phyloP scores from a whole-genome alignment of 148 eudicot species.

The Linanthus parryae region DNA sequence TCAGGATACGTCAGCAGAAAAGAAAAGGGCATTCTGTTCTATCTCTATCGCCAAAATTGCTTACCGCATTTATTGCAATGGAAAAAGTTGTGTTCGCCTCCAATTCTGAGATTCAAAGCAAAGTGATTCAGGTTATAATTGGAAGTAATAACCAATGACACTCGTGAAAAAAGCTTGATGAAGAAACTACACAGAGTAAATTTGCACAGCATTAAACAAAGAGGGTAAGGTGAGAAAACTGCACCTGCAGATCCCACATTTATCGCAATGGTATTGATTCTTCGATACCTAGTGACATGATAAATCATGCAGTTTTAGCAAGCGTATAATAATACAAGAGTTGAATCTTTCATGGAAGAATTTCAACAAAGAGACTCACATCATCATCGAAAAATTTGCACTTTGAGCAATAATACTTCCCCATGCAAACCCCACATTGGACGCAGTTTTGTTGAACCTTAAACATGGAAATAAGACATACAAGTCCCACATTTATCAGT shows the following conservation, averaged over 20 bases:
- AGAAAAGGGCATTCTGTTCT: too few relatives aligned
- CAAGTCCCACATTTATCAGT: too few relatives aligned
- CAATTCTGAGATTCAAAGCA: constrained; percentile 39
- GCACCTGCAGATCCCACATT: constrained; percentile 86
- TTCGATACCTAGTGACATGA: constrained; percentile 50
- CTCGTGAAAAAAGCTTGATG: neutral
- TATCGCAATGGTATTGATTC: constrained; percentile 71
- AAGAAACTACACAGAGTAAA: neutral
- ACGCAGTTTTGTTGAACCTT: constrained; percentile 68
- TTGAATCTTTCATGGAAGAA: neutral
- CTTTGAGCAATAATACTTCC: constrained; percentile 48
- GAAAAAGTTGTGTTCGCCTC: constrained; percentile 70
- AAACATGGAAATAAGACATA: constrained; percentile 3
- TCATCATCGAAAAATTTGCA: constrained; percentile 80
- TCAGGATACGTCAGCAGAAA: too few relatives aligned
- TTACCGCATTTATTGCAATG: constrained; percentile 80
- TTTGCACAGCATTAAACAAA: neutral
- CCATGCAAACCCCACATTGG: constrained; percentile 62
- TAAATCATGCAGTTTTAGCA: constrained; percentile 6
- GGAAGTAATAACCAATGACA: neutral
- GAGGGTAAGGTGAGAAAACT: neutral
- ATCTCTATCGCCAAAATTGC: too few relatives aligned
- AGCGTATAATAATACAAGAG: neutral
- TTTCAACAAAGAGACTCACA: constrained; percentile 22
- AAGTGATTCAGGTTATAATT: neutral